Evolutionary conservation across 805 yeast species (phyloP), one percentile per base, ranked within the genome.

Genomic region (Starmerella roubikii): DNA sequence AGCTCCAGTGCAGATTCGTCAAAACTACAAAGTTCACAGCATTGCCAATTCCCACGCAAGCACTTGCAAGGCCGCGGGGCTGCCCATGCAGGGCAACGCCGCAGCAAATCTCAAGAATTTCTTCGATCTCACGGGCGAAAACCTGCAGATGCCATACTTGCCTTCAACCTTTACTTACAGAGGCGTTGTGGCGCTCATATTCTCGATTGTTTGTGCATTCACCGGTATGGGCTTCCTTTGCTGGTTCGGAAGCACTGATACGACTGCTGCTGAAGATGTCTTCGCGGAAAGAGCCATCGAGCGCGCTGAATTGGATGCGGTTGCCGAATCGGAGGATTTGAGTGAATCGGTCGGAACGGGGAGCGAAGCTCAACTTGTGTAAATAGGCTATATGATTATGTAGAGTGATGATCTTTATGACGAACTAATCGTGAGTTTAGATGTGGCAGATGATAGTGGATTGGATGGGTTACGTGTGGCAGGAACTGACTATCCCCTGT

Each of bases 141-240:
- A 78, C 57, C 66, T 69, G 29, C 96, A 86, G 64, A 65, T 48
- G 25, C 64, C 66, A 47, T 51, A 62, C 30, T 70, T 91, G 53
- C 97, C 97, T 33, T 56, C 68, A 32, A 96, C 96, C 16, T 91
- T 91, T 72, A 88, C 97, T 36, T 82, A 93, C 41, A 76, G 79
- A 57, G 98, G 98, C 67, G 77, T 79, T 57, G 93, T 88, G 38
- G 97, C 97, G 11, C 65, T 91, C 60, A 88, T 79, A 16, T 88
- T 91, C 69, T 83, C 95, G 6, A 73, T 82, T 67, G 54, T 88
- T 51, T 72, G 94, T 35, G 98, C 91, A 55, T 56, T 83, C 46
- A 61, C 83, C 16, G 98, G 98, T 60, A 64, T 86, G 62, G 66
- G 64, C 40, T 69, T 78, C 49, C 82, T 91, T 54, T 70, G 79